Percentiles rank a stretch among this genome's conserved stretches.
Evolutionary conservation across 805 yeast species (phyloP).

Genomic region (Candida gorgasii): DNA sequence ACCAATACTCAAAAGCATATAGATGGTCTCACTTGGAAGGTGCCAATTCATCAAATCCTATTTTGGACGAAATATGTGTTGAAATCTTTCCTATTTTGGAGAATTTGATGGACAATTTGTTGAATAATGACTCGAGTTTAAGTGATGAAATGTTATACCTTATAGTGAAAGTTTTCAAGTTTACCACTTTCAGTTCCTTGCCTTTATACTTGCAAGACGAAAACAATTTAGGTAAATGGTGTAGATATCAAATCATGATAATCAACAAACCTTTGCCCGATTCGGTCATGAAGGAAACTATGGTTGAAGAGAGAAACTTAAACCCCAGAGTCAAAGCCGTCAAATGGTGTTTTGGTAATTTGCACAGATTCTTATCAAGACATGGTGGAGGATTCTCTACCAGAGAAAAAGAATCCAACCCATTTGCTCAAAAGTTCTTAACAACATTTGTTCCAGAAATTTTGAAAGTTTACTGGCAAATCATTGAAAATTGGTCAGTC

Average conservation of each 20-base stretch:
- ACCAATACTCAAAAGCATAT: slow-evolving; percentile 42
- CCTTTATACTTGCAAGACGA: slow-evolving; percentile 39
- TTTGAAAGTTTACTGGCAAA: slow-evolving; percentile 42
- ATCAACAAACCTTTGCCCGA: slow-evolving; percentile 42
- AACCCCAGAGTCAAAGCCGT: slow-evolving; percentile 46
- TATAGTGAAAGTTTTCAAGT: slow-evolving; percentile 43
- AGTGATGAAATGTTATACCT: slow-evolving; percentile 40
- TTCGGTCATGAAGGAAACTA: slow-evolving; percentile 32
- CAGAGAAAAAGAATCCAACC: slow-evolving; percentile 28
- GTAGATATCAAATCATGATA: slow-evolving; percentile 37
- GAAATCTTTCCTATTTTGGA: slow-evolving; percentile 41
- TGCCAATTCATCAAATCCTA: slow-evolving; percentile 32
- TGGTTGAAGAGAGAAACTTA: slow-evolving; percentile 27
- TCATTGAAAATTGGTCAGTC: slow-evolving; percentile 43
- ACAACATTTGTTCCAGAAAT: slow-evolving; percentile 44
- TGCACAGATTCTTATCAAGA: slow-evolving; percentile 41
- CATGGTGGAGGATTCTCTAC: slow-evolving; percentile 44
- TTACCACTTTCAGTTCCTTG: slow-evolving; percentile 36
- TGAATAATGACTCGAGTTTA: slow-evolving; percentile 21
- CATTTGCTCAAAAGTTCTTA: slow-evolving; percentile 35
- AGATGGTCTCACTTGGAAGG: slow-evolving; percentile 50
- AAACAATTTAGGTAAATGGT: slow-evolving; percentile 42
- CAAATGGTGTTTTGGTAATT: slow-evolving; percentile 48
- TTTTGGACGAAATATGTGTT: slow-evolving; percentile 37
- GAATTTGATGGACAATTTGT: slow-evolving; percentile 26